Percentiles rank a stretch among this genome's conserved stretches.
phyloP scores from a whole-genome alignment of 1,284 basidiomycete genomes.

The Malassezia nana region DNA sequence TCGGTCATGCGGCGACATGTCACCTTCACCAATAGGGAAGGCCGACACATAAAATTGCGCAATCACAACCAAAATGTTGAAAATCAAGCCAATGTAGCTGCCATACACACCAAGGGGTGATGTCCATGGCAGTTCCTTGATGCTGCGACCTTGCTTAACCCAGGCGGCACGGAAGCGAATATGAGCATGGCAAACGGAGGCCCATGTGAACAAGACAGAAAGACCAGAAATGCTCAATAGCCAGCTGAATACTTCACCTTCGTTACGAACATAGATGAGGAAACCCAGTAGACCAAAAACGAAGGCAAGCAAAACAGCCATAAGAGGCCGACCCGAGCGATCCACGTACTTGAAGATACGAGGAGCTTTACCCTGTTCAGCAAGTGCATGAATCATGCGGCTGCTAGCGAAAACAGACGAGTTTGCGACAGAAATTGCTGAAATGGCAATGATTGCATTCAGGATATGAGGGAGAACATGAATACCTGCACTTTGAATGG shows the following conservation, averaged over 20 bases:
- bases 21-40: constrained; percentile 40
- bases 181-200: constrained; percentile 34
- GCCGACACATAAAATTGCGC: constrained; percentile 29
- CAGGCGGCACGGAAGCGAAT: constrained; percentile 50
- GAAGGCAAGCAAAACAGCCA: constrained; percentile 46
- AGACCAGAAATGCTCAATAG: constrained; percentile 53
- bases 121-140: constrained; percentile 53
- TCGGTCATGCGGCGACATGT: constrained; percentile 25
- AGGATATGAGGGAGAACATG: constrained; percentile 51
- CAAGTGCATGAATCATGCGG: constrained; percentile 47
- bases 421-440: constrained; percentile 50
- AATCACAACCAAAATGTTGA: constrained; percentile 31
- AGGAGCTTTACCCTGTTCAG: constrained; percentile 50
- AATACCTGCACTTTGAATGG: constrained; percentile 50
- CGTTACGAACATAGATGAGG: constrained; percentile 37
- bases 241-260: constrained; percentile 47
- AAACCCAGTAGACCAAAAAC: constrained; percentile 39
- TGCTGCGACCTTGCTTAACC: constrained; percentile 50
- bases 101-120: constrained; percentile 52
- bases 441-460: constrained; percentile 51
- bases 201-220: constrained; percentile 52
- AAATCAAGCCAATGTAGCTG: constrained; percentile 49
- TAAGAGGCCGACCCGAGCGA: constrained; percentile 52
- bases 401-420: constrained; percentile 49
- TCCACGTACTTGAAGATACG: constrained; percentile 51